These are phyloP conservation scores for Aspergillus proliferans DNA, from an alignment of 2,329 filamentous ascomycete genomes.

Conservation along the genomic window DNA sequence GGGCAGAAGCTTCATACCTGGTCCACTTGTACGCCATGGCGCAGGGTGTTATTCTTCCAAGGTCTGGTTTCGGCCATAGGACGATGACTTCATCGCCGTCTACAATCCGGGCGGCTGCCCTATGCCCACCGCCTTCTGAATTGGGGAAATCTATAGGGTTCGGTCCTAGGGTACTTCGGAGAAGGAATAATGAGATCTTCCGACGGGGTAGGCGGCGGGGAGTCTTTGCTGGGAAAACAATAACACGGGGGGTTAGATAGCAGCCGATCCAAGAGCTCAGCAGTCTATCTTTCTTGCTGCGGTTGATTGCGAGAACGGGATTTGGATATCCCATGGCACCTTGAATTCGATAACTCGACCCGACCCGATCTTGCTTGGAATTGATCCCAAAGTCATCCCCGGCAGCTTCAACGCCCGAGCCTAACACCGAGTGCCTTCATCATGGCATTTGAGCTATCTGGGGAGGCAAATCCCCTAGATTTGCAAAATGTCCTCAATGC, in stretches of 20 bases:
- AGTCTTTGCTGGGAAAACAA: slow-evolving; percentile 11
- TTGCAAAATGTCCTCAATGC: slow-evolving; percentile 58
- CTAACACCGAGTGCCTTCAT: slow-evolving; percentile 10
- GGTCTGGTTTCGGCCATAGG: background rate
- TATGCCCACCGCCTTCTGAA: background rate
- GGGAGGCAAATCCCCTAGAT: slow-evolving; percentile 68
- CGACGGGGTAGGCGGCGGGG: slow-evolving; percentile 9
- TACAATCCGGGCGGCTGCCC: background rate
- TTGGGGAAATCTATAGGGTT: slow-evolving; percentile 17
- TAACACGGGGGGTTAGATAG: background rate
- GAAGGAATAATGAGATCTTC: slow-evolving; percentile 13
- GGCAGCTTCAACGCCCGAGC: background rate
- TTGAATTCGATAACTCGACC: background rate
- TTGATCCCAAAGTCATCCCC: background rate
- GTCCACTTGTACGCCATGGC: background rate
- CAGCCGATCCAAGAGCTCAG: background rate
- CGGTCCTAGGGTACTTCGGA: slow-evolving; percentile 22
- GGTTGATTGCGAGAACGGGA: background rate
- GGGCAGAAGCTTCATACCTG: background rate
- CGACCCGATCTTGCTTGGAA: background rate
- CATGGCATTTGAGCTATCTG: slow-evolving; percentile 74
- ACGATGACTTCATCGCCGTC: slow-evolving; percentile 2
- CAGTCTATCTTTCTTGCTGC: background rate
- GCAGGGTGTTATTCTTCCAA: background rate
- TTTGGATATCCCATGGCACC: slow-evolving; percentile 4